A percentile compares a stretch with the other conserved stretches of the same genome.
These are phyloP conservation scores for Penicillium diatomitis DNA, from an alignment of 495 filamentous ascomycete genomes.

Conservation along the genomic window DNA sequence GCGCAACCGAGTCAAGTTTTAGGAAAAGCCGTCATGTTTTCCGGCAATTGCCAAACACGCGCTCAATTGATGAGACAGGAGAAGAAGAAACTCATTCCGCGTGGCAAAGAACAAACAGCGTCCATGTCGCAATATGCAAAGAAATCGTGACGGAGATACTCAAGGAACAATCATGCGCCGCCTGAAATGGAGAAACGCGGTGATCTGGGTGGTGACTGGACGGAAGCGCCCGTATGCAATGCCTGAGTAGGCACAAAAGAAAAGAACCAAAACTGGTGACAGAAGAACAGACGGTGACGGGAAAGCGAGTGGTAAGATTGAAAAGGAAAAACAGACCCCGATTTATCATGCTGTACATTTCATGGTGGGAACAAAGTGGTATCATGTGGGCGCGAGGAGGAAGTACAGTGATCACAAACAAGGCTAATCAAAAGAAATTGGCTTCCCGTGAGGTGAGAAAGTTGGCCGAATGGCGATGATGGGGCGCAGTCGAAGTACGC, in stretches of 20 bases:
- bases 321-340: conserved; percentile 23
- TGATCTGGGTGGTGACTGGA: no score
- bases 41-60: background rate
- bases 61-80: background rate
- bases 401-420: background rate
- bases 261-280: conserved; percentile 1
- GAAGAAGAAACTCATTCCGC: background rate
- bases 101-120: background rate
- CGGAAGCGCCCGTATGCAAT: no score
- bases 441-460: no score
- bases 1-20: background rate
- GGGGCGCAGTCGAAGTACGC: no score
- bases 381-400: conserved; percentile 21
- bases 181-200: no score
- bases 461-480: background rate
- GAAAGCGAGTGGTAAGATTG: conserved; percentile 2
- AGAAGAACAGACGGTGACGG: background rate
- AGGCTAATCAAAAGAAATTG: background rate
- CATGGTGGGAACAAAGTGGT: conserved; percentile 39
- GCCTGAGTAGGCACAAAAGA: conserved; percentile 6
- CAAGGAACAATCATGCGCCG: no score
- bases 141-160: background rate
- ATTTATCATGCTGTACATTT: conserved; percentile 34
- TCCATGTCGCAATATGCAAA: background rate
- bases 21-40: background rate